Base-by-base conservation (phyloP, 306 rosid species). In the Carpinus fangiana region DNA sequence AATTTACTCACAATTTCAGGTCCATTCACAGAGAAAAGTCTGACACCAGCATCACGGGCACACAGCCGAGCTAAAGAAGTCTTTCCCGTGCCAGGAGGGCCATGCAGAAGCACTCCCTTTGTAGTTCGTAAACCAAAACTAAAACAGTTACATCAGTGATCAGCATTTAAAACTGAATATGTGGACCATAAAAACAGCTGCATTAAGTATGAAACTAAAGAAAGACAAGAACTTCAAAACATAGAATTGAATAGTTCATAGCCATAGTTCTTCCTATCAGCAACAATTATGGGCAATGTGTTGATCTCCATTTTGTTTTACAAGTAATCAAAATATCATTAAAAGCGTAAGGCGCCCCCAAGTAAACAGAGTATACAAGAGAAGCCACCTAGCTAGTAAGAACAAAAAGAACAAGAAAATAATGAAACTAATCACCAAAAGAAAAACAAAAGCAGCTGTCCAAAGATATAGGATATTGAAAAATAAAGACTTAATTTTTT, bases 61-160 rank as follows among this genome's bases (percentile, higher is more conserved):
- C 97, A 94, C 73, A 89, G 60, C 43, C 46, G 88, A 83, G 91
- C 98, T 84, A 94, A 77, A 38, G 93, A 87, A 83, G 98, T 89
- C 86, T 94, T 94, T 82, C 98, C 98, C 13, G 97, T 94, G 81
- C 98, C 98, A 78, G 98, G 90, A 43, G 98, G 95, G 43, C 98
- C 97, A 77, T 89, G 97, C 76, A 94, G 97, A 87, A 94, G 97
- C 78, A 90, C 93, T 72, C 97, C 97, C 87, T 92, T 92, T 21
- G 92, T 89, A 75, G 87, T 79, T 85, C 88, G 90, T 84, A 89
- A 81, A 84, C 95, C 98, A 79, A 89, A 84, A 77, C 97, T 94
- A 86, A 79, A 83, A 70, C 71, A 70, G 72, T 73, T 46, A 77
- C 59, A 65, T 46, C 71, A 70, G 72, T 81, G 43, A 53, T 56